Percentiles rank a stretch among this genome's conserved stretches.
phyloP scores from a whole-genome alignment of 306 rosid genomes.

The Cicer bijugum region DNA sequence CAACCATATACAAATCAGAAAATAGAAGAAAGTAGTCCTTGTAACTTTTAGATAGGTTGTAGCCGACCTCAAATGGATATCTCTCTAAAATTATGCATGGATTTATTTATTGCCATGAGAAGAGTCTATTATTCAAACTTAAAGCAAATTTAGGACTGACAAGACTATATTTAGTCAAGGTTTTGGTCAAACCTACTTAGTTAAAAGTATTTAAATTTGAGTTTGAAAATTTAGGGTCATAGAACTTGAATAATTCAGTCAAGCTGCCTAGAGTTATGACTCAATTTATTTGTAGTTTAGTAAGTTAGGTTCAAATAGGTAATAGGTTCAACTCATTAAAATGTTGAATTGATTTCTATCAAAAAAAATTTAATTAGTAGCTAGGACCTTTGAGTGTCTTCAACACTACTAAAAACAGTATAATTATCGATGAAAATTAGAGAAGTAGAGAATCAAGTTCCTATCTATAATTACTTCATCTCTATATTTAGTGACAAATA shows the following conservation, averaged over 20 bases:
- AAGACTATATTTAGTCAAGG: constrained; percentile 30
- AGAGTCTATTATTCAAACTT: constrained; percentile 38
- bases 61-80: constrained; percentile 46
- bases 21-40: constrained; percentile 6
- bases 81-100: constrained; percentile 39
- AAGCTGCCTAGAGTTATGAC: constrained; percentile 6
- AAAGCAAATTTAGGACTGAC: constrained; percentile 38
- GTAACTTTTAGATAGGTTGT: constrained; percentile 27
- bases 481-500: no score
- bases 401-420: no score
- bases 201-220: constrained; percentile 11
- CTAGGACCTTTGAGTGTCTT: no score
- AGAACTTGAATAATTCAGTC: constrained; percentile 6
- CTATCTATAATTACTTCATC: no score
- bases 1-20: constrained; percentile 30
- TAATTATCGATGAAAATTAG: no score
- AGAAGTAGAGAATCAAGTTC: no score
- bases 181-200: constrained; percentile 36
- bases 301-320: background rate
- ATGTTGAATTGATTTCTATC: background rate
- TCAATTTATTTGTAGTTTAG: background rate
- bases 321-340: constrained; percentile 3
- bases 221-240: background rate
- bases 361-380: no score
- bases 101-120: constrained; percentile 19